Percentiles rank a stretch among this genome's conserved stretches.
Conservation (phyloP, 225 moss, liverwort and hornwort genomes). For the Pleurozium schreberi region DNA sequence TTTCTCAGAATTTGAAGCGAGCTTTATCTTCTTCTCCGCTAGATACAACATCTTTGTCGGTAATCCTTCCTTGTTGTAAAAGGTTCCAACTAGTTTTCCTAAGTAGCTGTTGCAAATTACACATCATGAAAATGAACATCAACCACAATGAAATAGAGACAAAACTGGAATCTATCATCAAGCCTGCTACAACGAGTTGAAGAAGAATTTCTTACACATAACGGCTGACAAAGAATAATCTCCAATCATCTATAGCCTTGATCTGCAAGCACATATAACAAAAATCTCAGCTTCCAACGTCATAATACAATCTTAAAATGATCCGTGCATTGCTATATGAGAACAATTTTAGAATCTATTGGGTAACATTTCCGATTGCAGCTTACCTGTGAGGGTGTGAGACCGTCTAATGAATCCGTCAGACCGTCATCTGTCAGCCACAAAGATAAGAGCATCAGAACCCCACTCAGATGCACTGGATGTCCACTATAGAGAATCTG, state of each 20-base stretch:
- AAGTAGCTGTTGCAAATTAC: slow-evolving; percentile 45
- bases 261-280: slow-evolving; percentile 37
- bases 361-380: background rate
- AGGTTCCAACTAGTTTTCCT: slow-evolving; percentile 70
- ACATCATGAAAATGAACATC: background rate
- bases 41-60: slow-evolving; percentile 44
- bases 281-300: background rate
- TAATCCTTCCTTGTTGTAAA: slow-evolving; percentile 57
- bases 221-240: slow-evolving; percentile 52
- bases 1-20: slow-evolving; percentile 33
- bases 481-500: background rate
- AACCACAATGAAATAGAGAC: background rate
- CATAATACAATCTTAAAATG: background rate
- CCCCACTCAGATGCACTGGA: background rate
- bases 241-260: slow-evolving; percentile 89
- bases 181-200: background rate
- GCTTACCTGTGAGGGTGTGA: slow-evolving; percentile 61
- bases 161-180: background rate
- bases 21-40: slow-evolving; percentile 37
- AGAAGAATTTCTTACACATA: slow-evolving; percentile 51
- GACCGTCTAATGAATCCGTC: slow-evolving; percentile 67
- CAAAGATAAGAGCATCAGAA: background rate
- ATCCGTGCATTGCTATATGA: background rate
- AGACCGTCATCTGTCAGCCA: slow-evolving; percentile 66
- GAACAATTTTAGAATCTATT: background rate